These are phyloP conservation scores for Puccinia hordei DNA, from an alignment of 1,284 basidiomycete genomes.

Conservation along the genomic window DNA sequence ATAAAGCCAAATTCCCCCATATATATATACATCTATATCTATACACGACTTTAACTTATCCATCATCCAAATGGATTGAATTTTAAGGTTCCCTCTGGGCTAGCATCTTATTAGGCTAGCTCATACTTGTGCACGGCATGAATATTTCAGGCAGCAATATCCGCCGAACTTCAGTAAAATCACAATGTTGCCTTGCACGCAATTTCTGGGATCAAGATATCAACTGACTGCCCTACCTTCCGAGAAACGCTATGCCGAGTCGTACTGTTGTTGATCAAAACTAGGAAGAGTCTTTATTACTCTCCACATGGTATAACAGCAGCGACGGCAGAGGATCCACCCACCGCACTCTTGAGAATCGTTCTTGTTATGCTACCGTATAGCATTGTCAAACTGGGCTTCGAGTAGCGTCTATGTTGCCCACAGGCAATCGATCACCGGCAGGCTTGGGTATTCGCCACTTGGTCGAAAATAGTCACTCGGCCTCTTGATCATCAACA, in stretches of 20 bases:
- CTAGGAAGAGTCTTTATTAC: too few species aligned
- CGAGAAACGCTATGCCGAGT: conserved; percentile 1
- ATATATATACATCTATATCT: background rate
- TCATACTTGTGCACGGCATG: background rate
- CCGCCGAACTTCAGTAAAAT: conserved; percentile 14
- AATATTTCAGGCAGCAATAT: conserved; percentile 9
- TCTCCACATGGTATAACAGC: background rate
- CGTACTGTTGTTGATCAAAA: background rate
- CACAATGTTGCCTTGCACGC: background rate
- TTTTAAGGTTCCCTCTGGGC: conserved; percentile 5
- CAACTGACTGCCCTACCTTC: conserved; percentile 9
- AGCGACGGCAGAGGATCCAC: background rate
- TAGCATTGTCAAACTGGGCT: background rate
- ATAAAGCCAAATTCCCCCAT: background rate
- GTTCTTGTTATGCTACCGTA: background rate
- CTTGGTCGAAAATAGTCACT: conserved; percentile 1
- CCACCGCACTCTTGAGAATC: background rate
- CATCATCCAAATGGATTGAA: background rate
- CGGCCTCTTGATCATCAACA: conserved; percentile 6
- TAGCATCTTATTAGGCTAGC: background rate
- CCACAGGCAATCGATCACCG: conserved; percentile 1
- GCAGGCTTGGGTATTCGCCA: conserved; percentile 20
- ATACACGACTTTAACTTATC: conserved; percentile 7
- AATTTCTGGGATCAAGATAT: conserved; percentile 25
- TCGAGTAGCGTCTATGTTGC: background rate